A percentile compares a stretch with the other conserved stretches of the same genome.
phyloP scores from a whole-genome alignment of 768 basidiomycete species.

The Artomyces pyxidatus region DNA sequence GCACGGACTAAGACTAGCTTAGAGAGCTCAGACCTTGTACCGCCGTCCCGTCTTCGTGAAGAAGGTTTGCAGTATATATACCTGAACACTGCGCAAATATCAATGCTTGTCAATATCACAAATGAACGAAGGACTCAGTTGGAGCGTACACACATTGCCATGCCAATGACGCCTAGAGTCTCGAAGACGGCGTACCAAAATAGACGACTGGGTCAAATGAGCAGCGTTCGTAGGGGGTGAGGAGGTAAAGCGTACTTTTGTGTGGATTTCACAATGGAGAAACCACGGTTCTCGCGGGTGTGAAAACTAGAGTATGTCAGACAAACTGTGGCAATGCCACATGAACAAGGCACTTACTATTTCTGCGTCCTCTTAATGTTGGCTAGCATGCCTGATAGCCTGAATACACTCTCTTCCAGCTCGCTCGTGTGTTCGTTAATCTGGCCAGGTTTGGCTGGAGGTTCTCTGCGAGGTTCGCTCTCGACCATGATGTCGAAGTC shows the following conservation, averaged over 20 bases:
- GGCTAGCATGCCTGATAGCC: conserved; percentile 79
- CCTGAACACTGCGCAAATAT: conserved; percentile 55
- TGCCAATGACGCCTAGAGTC: conserved; percentile 66
- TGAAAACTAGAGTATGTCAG: conserved; percentile 57
- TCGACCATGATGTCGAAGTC: conserved; percentile 98
- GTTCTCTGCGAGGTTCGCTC: conserved; percentile 86
- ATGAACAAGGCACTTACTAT: conserved; percentile 52
- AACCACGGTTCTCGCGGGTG: conserved; percentile 90
- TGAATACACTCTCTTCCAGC: conserved; percentile 93
- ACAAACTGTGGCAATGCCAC: background rate
- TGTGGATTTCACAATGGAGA: conserved; percentile 84
- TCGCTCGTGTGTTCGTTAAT: conserved; percentile 89
- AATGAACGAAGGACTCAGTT: background rate
- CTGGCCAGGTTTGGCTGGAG: conserved; percentile 82
- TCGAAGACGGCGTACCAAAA: conserved; percentile 93
- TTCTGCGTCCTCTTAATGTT: conserved; percentile 91
- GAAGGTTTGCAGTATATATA: conserved; percentile 91
- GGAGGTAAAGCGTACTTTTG: conserved; percentile 51
- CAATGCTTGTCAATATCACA: conserved; percentile 13
- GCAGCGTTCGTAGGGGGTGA: background rate
- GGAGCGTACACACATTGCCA: conserved; percentile 68
- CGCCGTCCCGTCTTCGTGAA: conserved; percentile 89
- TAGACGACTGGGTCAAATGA: conserved; percentile 48
- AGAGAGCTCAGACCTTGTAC: conserved; percentile 76
- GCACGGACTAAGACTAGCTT: too few relatives aligned